A percentile compares a stretch with the other conserved stretches of the same genome.
Evolutionary conservation across 75 land plant genomes (phyloP).

Genomic region (Larix kaempferi): DNA sequence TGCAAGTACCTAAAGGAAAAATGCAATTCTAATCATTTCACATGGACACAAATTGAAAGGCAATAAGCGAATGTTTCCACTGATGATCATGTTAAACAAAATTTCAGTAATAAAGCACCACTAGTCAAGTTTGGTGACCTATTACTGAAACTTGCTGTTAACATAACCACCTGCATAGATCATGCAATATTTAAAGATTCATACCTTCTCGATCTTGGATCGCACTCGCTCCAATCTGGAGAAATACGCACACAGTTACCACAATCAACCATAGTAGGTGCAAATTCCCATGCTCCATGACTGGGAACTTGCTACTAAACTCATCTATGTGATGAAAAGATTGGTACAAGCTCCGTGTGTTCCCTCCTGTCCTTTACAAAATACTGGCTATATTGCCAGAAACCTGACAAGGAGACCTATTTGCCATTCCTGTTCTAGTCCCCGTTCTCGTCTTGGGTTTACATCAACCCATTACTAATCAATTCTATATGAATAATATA

Average conservation of each 20-base stretch:
- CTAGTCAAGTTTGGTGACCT: not conserved
- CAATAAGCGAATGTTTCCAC: not conserved
- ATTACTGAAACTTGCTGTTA: not conserved
- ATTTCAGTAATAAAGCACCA: not conserved
- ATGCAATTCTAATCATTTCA: not conserved
- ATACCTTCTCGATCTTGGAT: constrained; percentile 7
- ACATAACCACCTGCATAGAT: not conserved
- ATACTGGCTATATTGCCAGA: too few relatives aligned
- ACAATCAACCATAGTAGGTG: too few relatives aligned
- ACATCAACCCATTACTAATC: too few relatives aligned
- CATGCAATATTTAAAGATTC: not conserved
- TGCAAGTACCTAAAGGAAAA: not conserved
- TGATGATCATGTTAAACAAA: not conserved
- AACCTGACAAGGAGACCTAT: too few relatives aligned
- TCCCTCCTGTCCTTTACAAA: too few relatives aligned
- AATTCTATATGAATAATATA: too few relatives aligned
- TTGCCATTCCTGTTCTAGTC: too few relatives aligned
- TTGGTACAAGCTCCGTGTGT: too few relatives aligned
- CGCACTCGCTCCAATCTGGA: not conserved
- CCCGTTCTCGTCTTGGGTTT: too few relatives aligned
- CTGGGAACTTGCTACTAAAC: too few relatives aligned
- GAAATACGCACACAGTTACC: not conserved
- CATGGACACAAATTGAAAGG: not conserved
- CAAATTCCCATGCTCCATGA: too few relatives aligned
- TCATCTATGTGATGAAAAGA: too few relatives aligned